Evolutionary conservation across 805 yeast genomes (phyloP).

Genomic region (Hanseniaspora pseudoguilliermondii): DNA sequence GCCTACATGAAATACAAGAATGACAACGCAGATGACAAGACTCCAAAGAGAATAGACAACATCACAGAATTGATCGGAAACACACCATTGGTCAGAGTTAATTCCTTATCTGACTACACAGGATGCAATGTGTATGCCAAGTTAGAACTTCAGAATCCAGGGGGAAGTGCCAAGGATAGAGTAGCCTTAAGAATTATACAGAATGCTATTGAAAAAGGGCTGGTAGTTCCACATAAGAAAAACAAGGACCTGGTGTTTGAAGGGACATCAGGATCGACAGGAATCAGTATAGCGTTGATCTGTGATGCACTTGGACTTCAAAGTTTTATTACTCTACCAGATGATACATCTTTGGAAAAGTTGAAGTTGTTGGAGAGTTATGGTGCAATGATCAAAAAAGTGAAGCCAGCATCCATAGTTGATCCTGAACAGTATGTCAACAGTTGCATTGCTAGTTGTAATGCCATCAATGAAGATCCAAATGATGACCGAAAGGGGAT

Average conservation of each 20-base stretch:
- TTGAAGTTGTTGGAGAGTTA: conserved; percentile 53
- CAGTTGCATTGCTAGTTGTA: conserved; percentile 60
- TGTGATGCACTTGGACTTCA: conserved; percentile 78
- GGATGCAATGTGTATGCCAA: conserved; percentile 82
- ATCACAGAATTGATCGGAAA: conserved; percentile 75
- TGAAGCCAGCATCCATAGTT: conserved; percentile 88
- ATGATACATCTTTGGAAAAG: conserved; percentile 82
- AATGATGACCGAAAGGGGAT: conserved; percentile 40
- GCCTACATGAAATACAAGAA: neutral
- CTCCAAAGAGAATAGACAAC: conserved; percentile 35
- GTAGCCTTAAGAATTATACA: conserved; percentile 77
- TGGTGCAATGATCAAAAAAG: conserved; percentile 76
- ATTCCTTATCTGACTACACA: conserved; percentile 55
- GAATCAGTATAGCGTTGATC: conserved; percentile 84
- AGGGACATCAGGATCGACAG: conserved; percentile 96
- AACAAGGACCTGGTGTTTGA: conserved; percentile 71
- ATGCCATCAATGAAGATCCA: conserved; percentile 32
- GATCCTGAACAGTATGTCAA: conserved; percentile 90
- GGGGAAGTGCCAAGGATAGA: conserved; percentile 90
- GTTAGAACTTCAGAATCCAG: conserved; percentile 76
- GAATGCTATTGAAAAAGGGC: conserved; percentile 35
- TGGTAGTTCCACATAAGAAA: conserved; percentile 40
- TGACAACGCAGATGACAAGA: neutral
- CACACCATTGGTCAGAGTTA: conserved; percentile 69
- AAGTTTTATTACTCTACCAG: conserved; percentile 89